phyloP scores from a whole-genome alignment of 345 rosid genomes.

The Gossypium mustelinum region DNA sequence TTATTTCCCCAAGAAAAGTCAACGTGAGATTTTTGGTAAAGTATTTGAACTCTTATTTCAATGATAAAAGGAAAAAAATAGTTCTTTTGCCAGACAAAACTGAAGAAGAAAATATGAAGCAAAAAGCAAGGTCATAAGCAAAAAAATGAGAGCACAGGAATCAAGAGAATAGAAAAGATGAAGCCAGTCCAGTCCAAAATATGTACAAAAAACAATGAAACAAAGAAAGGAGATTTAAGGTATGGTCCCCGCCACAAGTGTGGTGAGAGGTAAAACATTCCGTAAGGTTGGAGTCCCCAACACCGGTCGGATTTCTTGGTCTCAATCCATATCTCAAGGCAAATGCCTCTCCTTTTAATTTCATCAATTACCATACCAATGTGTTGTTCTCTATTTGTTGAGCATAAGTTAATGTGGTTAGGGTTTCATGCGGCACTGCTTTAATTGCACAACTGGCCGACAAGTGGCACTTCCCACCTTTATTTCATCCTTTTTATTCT shows the following conservation, averaged over 20 bases:
- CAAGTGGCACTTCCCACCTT: constrained; percentile 43
- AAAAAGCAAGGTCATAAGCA: not conserved
- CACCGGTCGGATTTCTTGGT: constrained; percentile 21
- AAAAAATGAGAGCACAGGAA: not conserved
- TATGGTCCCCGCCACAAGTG: constrained; percentile 41
- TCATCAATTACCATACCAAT: constrained; percentile 9
- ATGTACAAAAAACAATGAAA: constrained; percentile 6
- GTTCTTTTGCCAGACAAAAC: not conserved
- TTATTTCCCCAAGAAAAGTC: too few species aligned
- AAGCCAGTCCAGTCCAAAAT: not conserved
- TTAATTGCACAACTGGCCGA: constrained; percentile 48
- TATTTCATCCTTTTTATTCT: not conserved
- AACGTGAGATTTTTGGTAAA: not conserved
- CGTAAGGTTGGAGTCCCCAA: constrained; percentile 28
- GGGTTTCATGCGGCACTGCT: constrained; percentile 33
- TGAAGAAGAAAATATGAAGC: too few species aligned
- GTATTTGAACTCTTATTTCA: not conserved
- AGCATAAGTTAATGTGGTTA: constrained; percentile 30
- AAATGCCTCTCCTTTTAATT: constrained; percentile 17
- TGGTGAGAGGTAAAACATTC: constrained; percentile 32
- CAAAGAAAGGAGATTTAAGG: constrained; percentile 23
- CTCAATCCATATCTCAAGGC: constrained; percentile 31
- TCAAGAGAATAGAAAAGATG: not conserved
- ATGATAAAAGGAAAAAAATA: not conserved
- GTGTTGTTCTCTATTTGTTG: constrained; percentile 37